A percentile compares a stretch with the other conserved stretches of the same genome.
Conservation (phyloP, 148 eudicot genomes). For the Vaccinium corymbosum region DNA sequence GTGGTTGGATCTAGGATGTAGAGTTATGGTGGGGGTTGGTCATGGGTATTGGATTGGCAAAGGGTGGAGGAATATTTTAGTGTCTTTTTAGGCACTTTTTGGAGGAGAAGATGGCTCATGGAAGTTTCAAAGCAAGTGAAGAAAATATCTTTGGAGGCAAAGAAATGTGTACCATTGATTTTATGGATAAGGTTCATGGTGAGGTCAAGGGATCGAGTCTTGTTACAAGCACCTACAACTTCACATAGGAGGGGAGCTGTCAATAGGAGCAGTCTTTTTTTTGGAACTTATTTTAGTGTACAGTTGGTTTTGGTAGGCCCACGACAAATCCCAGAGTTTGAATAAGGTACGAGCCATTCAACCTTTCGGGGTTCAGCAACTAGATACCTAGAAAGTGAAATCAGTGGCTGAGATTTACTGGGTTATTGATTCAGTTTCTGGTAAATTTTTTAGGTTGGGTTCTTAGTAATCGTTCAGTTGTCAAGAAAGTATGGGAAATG, state of each 20-base stretch:
- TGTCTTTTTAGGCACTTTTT: conserved; percentile 8
- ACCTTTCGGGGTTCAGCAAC: too few species aligned
- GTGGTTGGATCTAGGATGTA: conserved; percentile 1
- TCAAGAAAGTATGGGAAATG: too few species aligned
- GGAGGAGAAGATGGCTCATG: conserved; percentile 9
- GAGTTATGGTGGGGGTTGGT: not conserved
- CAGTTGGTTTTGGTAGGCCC: too few species aligned
- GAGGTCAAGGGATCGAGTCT: not conserved
- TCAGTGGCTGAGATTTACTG: too few species aligned
- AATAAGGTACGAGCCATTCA: too few species aligned
- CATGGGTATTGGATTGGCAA: conserved; percentile 1
- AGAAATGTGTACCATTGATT: not conserved
- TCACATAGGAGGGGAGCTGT: not conserved
- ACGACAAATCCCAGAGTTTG: too few species aligned
- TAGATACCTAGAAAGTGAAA: too few species aligned
- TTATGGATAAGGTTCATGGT: not conserved
- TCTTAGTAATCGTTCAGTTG: too few species aligned
- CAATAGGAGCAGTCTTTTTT: not conserved
- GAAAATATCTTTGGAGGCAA: not conserved
- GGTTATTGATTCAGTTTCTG: too few species aligned
- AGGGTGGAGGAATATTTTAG: not conserved
- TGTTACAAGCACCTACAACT: not conserved
- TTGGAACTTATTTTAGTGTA: not conserved
- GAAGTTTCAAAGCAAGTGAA: not conserved
- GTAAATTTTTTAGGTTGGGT: too few species aligned